These are phyloP conservation scores for Amaranthus palmeri DNA, from an alignment of 148 eudicot species.

Conservation along the genomic window DNA sequence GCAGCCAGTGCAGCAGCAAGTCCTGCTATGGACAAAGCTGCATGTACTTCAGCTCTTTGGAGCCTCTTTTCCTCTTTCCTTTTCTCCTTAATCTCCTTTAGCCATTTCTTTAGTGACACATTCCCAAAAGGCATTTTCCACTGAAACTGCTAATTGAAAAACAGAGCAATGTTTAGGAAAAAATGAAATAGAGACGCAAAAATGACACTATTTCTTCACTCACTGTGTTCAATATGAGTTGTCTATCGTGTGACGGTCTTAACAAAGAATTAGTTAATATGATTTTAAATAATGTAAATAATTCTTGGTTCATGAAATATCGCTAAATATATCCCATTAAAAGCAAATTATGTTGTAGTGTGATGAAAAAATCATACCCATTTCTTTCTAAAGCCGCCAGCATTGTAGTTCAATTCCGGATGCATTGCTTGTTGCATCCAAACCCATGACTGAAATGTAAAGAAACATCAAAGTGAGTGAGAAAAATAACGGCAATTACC, in stretches of 20 bases:
- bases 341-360: no score
- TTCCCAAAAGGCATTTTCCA: constrained; percentile 77
- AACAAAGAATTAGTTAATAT: no score
- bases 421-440: constrained; percentile 99
- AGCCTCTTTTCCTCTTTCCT: constrained; percentile 77
- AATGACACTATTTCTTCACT: no score
- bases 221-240: no score
- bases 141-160: constrained; percentile 33
- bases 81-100: constrained; percentile 72
- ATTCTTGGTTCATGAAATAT: no score
- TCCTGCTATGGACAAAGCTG: constrained; percentile 90
- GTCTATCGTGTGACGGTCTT: no score
- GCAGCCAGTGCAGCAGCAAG: constrained; percentile 94
- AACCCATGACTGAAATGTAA: constrained; percentile 75
- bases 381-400: constrained; percentile 58
- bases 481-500: not conserved
- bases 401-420: constrained; percentile 84
- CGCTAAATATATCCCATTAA: no score
- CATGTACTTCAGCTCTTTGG: constrained; percentile 90
- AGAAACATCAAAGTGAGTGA: not conserved
- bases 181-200: not conserved
- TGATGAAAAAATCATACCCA: constrained; percentile 45
- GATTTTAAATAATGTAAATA: not conserved
- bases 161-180: not conserved
- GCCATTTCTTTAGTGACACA: constrained; percentile 73